phyloP scores from a whole-genome alignment of 768 basidiomycete species.

The Aureoboletus auriporus region DNA sequence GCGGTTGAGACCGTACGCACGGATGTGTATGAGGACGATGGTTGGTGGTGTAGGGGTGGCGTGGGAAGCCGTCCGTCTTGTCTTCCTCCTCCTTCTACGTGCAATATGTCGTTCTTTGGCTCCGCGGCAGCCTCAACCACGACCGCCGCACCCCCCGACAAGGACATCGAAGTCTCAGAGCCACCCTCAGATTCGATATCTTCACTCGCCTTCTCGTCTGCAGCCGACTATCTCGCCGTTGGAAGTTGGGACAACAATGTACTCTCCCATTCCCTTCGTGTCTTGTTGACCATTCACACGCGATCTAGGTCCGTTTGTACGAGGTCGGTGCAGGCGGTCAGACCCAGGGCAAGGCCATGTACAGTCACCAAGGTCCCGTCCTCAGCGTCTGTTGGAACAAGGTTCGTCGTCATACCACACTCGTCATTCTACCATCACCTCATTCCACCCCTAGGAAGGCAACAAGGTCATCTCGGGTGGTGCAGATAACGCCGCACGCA shows the following conservation, averaged over 20 bases:
- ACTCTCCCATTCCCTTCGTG: neutral
- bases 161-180: constrained; percentile 78
- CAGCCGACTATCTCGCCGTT: constrained; percentile 86
- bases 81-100: neutral
- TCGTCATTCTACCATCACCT: constrained; percentile 2
- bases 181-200: constrained; percentile 88
- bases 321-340: constrained; percentile 79
- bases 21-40: constrained; percentile 5
- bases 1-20: neutral
- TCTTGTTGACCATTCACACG: constrained; percentile 6
- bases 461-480: constrained; percentile 90
- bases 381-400: constrained; percentile 89
- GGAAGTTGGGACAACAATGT: constrained; percentile 95
- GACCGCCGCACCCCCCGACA: constrained; percentile 46
- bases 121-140: constrained; percentile 30
- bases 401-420: constrained; percentile 34
- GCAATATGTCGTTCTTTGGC: constrained; percentile 43
- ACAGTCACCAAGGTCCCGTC: constrained; percentile 86
- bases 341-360: constrained; percentile 87
- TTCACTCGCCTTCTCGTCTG: constrained; percentile 76
- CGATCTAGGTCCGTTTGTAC: constrained; percentile 79
- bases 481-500: constrained; percentile 91
- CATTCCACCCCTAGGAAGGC: constrained; percentile 58
- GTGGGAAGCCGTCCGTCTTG: constrained; percentile 19
- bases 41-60: constrained; percentile 15